phyloP scores from a whole-genome alignment of 2,329 filamentous ascomycete genomes.

The Alternaria arborescens region DNA sequence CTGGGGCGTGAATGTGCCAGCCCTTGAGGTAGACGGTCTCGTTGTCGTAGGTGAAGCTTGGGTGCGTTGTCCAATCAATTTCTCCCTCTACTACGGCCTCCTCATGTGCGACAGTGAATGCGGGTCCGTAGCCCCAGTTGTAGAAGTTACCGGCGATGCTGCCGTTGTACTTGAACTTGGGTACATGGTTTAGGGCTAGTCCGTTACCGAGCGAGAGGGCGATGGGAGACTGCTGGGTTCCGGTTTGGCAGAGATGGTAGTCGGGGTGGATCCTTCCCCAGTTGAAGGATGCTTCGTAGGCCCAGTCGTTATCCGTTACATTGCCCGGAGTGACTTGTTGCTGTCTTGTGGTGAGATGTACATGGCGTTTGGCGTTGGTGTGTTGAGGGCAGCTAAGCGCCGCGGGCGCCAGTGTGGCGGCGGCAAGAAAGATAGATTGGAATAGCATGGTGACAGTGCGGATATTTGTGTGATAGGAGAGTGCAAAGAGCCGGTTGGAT shows the following conservation, averaged over 20 bases:
- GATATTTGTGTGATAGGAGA: background rate
- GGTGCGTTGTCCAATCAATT: constrained; percentile 50
- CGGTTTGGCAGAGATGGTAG: constrained; percentile 59
- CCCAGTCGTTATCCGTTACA: constrained; percentile 23
- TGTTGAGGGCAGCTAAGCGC: constrained; percentile 27
- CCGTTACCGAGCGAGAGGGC: constrained; percentile 53
- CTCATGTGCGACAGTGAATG: constrained; percentile 53
- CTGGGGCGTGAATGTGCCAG: constrained; percentile 63
- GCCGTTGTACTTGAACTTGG: constrained; percentile 55
- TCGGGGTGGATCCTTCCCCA: constrained; percentile 53
- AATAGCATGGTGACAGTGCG: constrained; percentile 20
- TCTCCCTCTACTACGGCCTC: constrained; percentile 18
- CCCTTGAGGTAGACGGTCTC: constrained; percentile 58
- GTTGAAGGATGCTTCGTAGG: constrained; percentile 43
- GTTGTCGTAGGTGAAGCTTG: constrained; percentile 57
- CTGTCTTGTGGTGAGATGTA: constrained; percentile 13
- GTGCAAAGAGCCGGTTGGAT: background rate
- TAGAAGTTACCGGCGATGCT: constrained; percentile 52
- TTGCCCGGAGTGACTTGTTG: constrained; percentile 8
- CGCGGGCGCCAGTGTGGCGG: constrained; percentile 14
- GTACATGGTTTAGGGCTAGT: constrained; percentile 52
- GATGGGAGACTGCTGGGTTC: constrained; percentile 62
- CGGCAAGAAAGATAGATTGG: constrained; percentile 10
- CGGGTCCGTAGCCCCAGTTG: constrained; percentile 62
- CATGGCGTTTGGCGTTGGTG: constrained; percentile 20